Conservation (phyloP, 1,139 yeast genomes). For the Yamadazyma buinensis region DNA sequence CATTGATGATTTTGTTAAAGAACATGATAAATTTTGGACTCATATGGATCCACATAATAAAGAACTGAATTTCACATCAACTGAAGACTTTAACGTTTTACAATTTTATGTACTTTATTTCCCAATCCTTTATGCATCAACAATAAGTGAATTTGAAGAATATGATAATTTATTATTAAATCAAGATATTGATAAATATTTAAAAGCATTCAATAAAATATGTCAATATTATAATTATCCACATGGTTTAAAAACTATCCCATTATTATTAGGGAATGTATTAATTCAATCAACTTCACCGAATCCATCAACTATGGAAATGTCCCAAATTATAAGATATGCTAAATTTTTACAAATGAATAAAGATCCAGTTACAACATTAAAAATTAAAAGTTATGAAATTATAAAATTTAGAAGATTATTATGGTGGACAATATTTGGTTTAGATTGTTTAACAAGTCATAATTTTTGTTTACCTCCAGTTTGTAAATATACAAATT, state of each 20-base stretch:
- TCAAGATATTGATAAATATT: constrained; percentile 47
- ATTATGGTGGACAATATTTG: constrained; percentile 65
- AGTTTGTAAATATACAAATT: constrained; percentile 49
- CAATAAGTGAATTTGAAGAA: constrained; percentile 54
- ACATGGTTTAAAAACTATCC: constrained; percentile 46
- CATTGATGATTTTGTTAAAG: constrained; percentile 38
- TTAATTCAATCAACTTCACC: constrained; percentile 54
- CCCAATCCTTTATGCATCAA: constrained; percentile 51
- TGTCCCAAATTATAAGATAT: constrained; percentile 47
- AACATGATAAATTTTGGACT: constrained; percentile 51
- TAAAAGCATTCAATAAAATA: constrained; percentile 45
- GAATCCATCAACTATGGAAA: constrained; percentile 51
- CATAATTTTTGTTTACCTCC: constrained; percentile 59
- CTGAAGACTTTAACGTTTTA: constrained; percentile 31
- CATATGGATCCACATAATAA: constrained; percentile 20
- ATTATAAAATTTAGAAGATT: constrained; percentile 51
- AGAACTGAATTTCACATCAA: constrained; percentile 12
- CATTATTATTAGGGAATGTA: constrained; percentile 47
- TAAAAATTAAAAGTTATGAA: constrained; percentile 45
- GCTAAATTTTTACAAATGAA: constrained; percentile 55
- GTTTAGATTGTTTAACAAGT: constrained; percentile 55
- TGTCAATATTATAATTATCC: constrained; percentile 52
- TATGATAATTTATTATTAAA: constrained; percentile 44
- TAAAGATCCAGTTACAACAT: constrained; percentile 53
- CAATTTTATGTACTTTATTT: constrained; percentile 48